phyloP scores from a whole-genome alignment of 306 rosid genomes.

The Lagenaria siceraria region DNA sequence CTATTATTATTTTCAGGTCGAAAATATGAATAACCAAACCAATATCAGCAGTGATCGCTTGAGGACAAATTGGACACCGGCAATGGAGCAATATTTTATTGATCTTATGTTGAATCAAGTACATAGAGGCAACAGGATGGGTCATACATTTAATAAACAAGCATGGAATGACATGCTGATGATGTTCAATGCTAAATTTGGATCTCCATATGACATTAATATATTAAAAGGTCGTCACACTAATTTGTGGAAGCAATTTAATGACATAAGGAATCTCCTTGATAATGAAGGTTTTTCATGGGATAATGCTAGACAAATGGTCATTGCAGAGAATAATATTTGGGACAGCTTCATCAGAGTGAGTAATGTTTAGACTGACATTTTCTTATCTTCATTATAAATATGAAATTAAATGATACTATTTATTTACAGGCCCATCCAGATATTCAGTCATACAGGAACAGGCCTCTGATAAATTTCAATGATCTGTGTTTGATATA shows the following conservation, averaged over 20 bases:
- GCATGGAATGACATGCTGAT: slow-evolving; percentile 46
- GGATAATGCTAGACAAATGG: slow-evolving; percentile 34
- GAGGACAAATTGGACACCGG: slow-evolving; percentile 33
- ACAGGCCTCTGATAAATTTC: slow-evolving; percentile 24
- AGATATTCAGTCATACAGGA: slow-evolving; percentile 30
- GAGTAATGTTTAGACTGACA: neutral
- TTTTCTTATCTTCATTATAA: neutral
- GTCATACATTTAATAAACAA: slow-evolving; percentile 42
- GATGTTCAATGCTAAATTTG: slow-evolving; percentile 33
- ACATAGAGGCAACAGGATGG: slow-evolving; percentile 43
- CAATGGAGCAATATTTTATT: slow-evolving; percentile 33
- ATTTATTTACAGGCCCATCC: slow-evolving; percentile 34
- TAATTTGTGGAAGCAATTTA: slow-evolving; percentile 33
- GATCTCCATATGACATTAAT: slow-evolving; percentile 28
- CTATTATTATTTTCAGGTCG: neutral
- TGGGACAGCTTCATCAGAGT: slow-evolving; percentile 43
- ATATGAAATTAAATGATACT: slow-evolving; percentile 7
- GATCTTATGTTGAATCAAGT: slow-evolving; percentile 42
- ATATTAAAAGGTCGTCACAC: slow-evolving; percentile 34
- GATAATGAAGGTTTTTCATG: slow-evolving; percentile 44
- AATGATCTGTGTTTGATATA: slow-evolving; percentile 38
- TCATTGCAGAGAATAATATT: slow-evolving; percentile 25
- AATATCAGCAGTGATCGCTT: slow-evolving; percentile 17
- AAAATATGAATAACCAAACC: slow-evolving; percentile 26
- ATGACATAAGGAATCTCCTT: slow-evolving; percentile 35